phyloP scores from a whole-genome alignment of 768 basidiomycete genomes.

The Cytidiella melzeri region DNA sequence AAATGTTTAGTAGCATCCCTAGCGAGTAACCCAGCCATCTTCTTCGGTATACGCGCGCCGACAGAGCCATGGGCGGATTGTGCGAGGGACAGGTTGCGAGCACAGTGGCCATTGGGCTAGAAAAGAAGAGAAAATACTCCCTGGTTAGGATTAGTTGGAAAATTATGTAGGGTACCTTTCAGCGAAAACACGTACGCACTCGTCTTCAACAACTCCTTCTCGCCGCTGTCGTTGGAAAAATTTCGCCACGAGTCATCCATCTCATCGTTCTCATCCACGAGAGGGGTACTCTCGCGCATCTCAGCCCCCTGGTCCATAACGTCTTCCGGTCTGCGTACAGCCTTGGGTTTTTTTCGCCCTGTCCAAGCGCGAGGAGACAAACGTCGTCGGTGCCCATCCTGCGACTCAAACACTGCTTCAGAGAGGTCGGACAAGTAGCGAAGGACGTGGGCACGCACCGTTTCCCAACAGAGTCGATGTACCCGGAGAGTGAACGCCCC shows the following conservation, averaged over 20 bases:
- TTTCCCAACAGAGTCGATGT: conserved; percentile 95
- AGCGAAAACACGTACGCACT: conserved; percentile 44
- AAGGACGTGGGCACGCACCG: conserved; percentile 41
- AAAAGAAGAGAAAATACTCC: no score
- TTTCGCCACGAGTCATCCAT: conserved; percentile 57
- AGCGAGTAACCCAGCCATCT: conserved; percentile 89
- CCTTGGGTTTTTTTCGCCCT: conserved; percentile 56
- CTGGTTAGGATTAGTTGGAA: no score
- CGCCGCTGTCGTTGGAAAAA: no score
- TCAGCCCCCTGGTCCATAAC: conserved; percentile 99
- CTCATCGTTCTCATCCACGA: conserved; percentile 78
- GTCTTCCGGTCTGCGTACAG: conserved; percentile 78
- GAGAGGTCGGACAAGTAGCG: background rate
- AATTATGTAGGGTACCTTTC: no score
- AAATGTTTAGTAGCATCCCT: conserved; percentile 55
- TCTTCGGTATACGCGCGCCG: conserved; percentile 81
- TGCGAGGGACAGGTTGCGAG: conserved; percentile 61
- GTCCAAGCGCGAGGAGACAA: conserved; percentile 81
- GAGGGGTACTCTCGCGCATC: conserved; percentile 61
- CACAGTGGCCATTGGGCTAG: conserved; percentile 57
- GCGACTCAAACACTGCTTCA: background rate
- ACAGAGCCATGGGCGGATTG: conserved; percentile 74
- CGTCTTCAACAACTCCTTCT: conserved; percentile 41
- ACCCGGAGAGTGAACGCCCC: conserved; percentile 95
- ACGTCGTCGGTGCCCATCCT: conserved; percentile 96